phyloP scores from a whole-genome alignment of 331 rosid genomes.

The Quercus tomentella region DNA sequence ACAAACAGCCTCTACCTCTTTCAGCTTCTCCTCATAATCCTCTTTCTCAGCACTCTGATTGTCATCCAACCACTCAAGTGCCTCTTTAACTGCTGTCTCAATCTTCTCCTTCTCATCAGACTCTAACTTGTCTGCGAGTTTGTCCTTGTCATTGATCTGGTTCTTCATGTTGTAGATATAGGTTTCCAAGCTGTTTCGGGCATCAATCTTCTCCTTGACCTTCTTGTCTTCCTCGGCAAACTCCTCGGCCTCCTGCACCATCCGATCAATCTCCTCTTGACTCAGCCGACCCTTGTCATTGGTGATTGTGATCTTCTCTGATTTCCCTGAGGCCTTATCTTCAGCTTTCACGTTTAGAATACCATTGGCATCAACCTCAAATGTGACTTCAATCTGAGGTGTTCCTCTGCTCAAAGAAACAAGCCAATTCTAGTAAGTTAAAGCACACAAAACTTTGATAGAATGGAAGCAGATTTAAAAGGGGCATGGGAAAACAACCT shows the following conservation, averaged over 20 bases:
- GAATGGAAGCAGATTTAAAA: neutral
- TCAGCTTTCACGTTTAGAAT: neutral
- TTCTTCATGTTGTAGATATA: neutral
- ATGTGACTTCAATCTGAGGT: neutral
- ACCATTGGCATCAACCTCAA: neutral
- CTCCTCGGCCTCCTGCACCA: neutral
- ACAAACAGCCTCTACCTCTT: neutral
- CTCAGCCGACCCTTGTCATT: neutral
- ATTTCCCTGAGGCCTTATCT: neutral
- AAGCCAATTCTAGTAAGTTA: neutral
- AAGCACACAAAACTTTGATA: neutral
- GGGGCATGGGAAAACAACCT: neutral
- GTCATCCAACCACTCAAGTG: neutral
- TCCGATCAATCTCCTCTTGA: neutral
- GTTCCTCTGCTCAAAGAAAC: neutral
- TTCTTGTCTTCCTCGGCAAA: neutral
- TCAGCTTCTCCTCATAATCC: neutral
- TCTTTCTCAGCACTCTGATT: neutral
- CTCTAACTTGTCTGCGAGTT: neutral
- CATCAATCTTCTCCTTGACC: constrained; percentile 3
- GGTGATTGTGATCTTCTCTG: constrained; percentile 2
- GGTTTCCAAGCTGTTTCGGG: neutral
- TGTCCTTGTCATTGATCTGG: neutral
- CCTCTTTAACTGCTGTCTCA: neutral
- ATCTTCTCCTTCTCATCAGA: neutral